Conservation (phyloP, 2,329 filamentous ascomycete genomes). For the Fusarium ambrosium region DNA sequence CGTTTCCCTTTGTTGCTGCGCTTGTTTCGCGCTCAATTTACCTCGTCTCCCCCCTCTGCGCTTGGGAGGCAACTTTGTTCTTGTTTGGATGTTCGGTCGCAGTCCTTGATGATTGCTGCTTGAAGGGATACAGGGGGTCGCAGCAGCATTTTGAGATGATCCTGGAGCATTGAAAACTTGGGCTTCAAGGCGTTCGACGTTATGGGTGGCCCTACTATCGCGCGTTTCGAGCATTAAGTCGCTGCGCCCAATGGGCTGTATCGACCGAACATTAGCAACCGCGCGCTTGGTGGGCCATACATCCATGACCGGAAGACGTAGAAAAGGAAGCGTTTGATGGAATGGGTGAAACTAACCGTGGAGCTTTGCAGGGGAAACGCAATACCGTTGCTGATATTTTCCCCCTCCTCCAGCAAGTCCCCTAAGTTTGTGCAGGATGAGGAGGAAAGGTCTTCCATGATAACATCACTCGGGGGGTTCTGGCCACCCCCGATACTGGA, state of each 20-base stretch:
- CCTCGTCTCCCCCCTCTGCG: not conserved
- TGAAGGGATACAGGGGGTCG: too few species aligned
- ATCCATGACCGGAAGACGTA: accelerated
- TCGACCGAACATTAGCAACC: not conserved
- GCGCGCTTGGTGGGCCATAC: not conserved
- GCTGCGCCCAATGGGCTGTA: not conserved
- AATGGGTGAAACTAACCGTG: not conserved
- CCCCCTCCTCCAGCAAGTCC: not conserved
- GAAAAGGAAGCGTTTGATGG: accelerated
- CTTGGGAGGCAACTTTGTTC: not conserved
- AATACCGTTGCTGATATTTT: not conserved
- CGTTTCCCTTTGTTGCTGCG: not conserved
- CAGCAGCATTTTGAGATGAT: not conserved
- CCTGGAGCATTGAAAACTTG: not conserved
- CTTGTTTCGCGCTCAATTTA: too few species aligned
- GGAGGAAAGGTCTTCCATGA: not conserved
- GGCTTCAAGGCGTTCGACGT: not conserved
- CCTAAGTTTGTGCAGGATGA: not conserved
- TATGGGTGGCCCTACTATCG: not conserved
- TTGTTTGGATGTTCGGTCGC: not conserved
- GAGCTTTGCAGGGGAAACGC: not conserved
- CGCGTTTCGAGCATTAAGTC: not conserved
- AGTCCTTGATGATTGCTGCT: too few species aligned
- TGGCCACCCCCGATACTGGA: not conserved
- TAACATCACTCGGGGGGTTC: not conserved